These are phyloP conservation scores for Aspergillus pseudoterreus DNA, from an alignment of 2,329 filamentous ascomycete genomes.

Conservation along the genomic window DNA sequence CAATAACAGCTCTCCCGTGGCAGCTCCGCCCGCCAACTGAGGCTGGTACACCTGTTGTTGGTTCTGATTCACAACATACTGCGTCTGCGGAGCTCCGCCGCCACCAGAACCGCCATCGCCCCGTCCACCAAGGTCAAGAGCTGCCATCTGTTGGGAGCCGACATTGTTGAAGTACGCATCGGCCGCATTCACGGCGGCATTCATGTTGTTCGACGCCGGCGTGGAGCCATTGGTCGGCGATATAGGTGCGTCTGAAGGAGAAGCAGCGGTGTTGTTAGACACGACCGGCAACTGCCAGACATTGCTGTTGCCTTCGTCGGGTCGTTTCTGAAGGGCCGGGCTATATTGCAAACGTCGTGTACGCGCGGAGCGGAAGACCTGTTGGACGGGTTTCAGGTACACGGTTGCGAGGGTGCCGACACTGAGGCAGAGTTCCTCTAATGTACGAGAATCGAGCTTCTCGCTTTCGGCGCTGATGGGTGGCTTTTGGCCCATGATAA, in stretches of 20 bases:
- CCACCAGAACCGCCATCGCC: constrained; percentile 64
- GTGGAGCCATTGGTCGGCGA: constrained; percentile 24
- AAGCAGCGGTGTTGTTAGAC: constrained; percentile 22
- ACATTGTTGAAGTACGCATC: constrained; percentile 85
- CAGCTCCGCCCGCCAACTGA: constrained; percentile 58
- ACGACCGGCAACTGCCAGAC: constrained; percentile 34
- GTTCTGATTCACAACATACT: constrained; percentile 75
- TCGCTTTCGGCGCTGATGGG: constrained; percentile 95
- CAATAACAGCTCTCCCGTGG: constrained; percentile 69
- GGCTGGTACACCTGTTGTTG: constrained; percentile 72
- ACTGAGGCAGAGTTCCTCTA: constrained; percentile 96
- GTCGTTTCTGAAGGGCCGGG: constrained; percentile 75
- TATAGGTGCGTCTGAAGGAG: constrained; percentile 26
- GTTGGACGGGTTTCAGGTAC: constrained; percentile 95
- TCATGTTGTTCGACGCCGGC: constrained; percentile 50
- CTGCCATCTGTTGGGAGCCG: constrained; percentile 69
- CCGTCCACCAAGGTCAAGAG: constrained; percentile 64
- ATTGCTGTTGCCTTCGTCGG: constrained; percentile 38
- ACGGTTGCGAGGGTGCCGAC: constrained; percentile 95
- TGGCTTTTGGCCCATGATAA: constrained; percentile 97
- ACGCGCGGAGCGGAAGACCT: constrained; percentile 87
- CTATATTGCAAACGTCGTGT: constrained; percentile 75
- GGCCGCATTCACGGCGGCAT: constrained; percentile 74
- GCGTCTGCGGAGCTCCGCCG: constrained; percentile 47
- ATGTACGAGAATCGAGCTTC: constrained; percentile 81